Base-by-base conservation (phyloP, 2,329 filamentous ascomycete species). In the Monilinia aucupariae region DNA sequence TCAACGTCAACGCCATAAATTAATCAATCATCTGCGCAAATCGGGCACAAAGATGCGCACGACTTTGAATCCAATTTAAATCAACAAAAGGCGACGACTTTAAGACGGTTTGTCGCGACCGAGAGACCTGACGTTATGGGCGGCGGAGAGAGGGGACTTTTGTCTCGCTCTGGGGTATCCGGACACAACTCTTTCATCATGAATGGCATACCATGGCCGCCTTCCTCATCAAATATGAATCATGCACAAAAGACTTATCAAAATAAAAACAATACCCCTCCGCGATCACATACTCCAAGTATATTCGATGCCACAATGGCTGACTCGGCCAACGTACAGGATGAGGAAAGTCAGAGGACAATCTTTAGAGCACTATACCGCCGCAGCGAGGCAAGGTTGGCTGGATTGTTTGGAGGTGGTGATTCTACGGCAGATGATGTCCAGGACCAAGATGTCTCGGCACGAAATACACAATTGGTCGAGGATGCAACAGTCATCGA, bases 331-430 rank as follows among this genome's bases (percentile, higher is more conserved):
- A 80, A 82, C 72, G 75, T 86, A 76, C 78, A 80, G 72, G 80
- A 88, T 71, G 88, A 91, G 56, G 89, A 92, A 74, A 83, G 84
- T 70, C 87, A 80, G 72, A 75, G 89, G 76, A 81, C 85, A 72
- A 80, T 87, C 73, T 94, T 97, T 76, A 85, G 85, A 74, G 85
- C 91, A 64, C 79, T 92, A 62, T 96, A 90, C 80, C 85, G 84
- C 73, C 84, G 84, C 75, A 88, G 85, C 71, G 91, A 97, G 77
- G 82, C 85, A 70, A 88, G 86, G 76, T 87, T 97, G 72, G 84
- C 86, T 66, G 80, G 85, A 49, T 79, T 97, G n/a, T 96, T 96
- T 74, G 80, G 80, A 47, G 77, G 77, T 49, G 54, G 54, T 20
- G 76, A 74, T 61, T 72, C 68, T 12, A 62, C 66, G 37, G 68